Conservation (phyloP, 345 rosid species). For the Euphorbia lathyris region DNA sequence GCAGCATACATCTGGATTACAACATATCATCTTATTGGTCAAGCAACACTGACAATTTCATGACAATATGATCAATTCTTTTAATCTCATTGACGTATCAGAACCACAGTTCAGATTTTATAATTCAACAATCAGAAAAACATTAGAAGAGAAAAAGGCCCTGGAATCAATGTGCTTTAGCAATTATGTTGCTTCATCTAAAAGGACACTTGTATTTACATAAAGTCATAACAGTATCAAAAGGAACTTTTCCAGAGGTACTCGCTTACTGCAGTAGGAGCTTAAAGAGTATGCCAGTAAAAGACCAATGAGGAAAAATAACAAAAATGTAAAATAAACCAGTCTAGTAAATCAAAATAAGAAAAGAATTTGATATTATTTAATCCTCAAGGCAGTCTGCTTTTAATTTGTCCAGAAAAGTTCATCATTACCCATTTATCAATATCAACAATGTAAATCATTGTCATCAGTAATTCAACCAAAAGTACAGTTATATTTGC, state of each 20-base stretch:
- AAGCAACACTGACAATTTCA: neutral
- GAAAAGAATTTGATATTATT: neutral
- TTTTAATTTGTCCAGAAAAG: constrained; percentile 8
- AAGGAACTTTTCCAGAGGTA: neutral
- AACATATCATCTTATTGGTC: constrained; percentile 13
- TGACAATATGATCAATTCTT: neutral
- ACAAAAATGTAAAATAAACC: neutral
- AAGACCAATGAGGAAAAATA: neutral
- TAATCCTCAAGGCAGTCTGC: neutral
- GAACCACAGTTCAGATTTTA: neutral
- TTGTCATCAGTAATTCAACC: constrained; percentile 1
- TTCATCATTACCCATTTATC: constrained; percentile 3
- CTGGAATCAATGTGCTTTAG: neutral
- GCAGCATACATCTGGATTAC: constrained; percentile 54
- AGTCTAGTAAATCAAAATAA: neutral
- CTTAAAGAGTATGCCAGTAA: neutral
- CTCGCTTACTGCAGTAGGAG: neutral
- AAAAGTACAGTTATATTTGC: constrained; percentile 1
- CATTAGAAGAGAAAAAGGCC: neutral
- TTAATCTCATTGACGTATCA: neutral
- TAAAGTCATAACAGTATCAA: neutral
- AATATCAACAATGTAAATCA: constrained; percentile 3
- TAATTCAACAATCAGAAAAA: neutral
- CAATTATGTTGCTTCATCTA: neutral
- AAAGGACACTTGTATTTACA: neutral